phyloP scores from a whole-genome alignment of 2,329 filamentous ascomycete genomes.

The Trichoderma atrobrunneum region DNA sequence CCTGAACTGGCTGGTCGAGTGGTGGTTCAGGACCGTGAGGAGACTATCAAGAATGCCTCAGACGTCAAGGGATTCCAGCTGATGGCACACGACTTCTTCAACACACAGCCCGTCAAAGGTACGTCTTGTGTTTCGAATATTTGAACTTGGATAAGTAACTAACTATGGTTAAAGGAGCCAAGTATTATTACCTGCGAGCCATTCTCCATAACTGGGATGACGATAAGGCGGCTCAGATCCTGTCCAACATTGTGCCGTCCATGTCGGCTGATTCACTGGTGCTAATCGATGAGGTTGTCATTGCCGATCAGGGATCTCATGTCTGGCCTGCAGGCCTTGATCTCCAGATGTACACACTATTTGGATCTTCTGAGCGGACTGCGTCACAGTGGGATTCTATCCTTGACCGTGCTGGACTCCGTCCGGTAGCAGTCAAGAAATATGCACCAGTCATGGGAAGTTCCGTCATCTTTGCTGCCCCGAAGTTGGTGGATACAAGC shows the following conservation, averaged over 20 bases:
- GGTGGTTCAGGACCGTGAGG: background rate
- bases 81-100: constrained; percentile 28
- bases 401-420: background rate
- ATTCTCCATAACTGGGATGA: constrained; percentile 42
- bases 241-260: constrained; percentile 31
- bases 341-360: constrained; percentile 5
- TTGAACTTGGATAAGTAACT: background rate
- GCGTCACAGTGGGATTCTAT: background rate
- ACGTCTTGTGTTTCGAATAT: background rate
- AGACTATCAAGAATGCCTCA: background rate
- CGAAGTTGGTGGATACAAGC: background rate
- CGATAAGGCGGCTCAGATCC: constrained; percentile 29
- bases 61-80: constrained; percentile 12
- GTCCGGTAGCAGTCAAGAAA: constrained; percentile 2
- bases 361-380: constrained; percentile 1
- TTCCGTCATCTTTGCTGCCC: constrained; percentile 9
- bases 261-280: constrained; percentile 36
- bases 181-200: constrained; percentile 32
- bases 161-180: background rate
- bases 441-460: constrained; percentile 14
- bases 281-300: constrained; percentile 37
- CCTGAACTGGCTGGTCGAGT: constrained; percentile 6
- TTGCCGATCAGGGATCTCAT: constrained; percentile 25
- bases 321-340: constrained; percentile 4
- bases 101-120: constrained; percentile 23